These are phyloP conservation scores for Ophiostoma perfectum DNA, from an alignment of 2,329 filamentous ascomycete genomes.

Conservation along the genomic window DNA sequence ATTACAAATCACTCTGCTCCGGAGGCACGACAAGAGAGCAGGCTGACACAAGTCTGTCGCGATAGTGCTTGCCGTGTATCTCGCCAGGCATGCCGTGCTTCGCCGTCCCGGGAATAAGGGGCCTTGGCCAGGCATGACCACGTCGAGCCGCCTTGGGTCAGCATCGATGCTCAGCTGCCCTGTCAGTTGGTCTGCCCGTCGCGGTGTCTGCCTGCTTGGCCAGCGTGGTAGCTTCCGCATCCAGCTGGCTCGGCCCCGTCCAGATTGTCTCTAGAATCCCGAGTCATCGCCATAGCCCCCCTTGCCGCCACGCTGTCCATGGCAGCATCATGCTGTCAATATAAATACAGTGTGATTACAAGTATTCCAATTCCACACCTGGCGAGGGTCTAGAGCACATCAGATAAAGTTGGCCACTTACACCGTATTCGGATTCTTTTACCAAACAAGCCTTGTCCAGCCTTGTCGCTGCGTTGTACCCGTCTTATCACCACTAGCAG, in stretches of 20 bases:
- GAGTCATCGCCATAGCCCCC: background rate
- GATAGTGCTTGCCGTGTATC: too few relatives aligned
- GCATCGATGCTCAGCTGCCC: background rate
- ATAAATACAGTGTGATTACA: background rate
- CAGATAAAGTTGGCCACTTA: constrained; percentile 5
- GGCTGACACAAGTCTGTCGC: too few relatives aligned
- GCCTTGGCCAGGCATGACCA: background rate
- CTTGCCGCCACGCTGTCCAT: too few relatives aligned
- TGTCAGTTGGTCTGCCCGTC: background rate
- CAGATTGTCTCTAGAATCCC: background rate
- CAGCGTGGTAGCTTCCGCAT: background rate
- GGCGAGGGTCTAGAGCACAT: background rate
- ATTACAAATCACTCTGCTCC: too few relatives aligned
- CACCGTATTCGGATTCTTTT: constrained; percentile 10
- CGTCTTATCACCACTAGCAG: background rate
- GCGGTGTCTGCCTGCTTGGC: background rate
- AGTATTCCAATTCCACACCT: background rate
- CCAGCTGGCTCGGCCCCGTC: background rate
- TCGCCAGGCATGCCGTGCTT: background rate
- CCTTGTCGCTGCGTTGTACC: constrained; percentile 4
- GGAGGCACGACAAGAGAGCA: too few relatives aligned
- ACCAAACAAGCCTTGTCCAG: constrained; percentile 4
- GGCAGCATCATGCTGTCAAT: background rate
- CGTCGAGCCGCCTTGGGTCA: too few relatives aligned
- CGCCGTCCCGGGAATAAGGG: background rate